These are phyloP conservation scores for Clonostachys rosea DNA, from an alignment of 2,329 filamentous ascomycete species.

Conservation along the genomic window DNA sequence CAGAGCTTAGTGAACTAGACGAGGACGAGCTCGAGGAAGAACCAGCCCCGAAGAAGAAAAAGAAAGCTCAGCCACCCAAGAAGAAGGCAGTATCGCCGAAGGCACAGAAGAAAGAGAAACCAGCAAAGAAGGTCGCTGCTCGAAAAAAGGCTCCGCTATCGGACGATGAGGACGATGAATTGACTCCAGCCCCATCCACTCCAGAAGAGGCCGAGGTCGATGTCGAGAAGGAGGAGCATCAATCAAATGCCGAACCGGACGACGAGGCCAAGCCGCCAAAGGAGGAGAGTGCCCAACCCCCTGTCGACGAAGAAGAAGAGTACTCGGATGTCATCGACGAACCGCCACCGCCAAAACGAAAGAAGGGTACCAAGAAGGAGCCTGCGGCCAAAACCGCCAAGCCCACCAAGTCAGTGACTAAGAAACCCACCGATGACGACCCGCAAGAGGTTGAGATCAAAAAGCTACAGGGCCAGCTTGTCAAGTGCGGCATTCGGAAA, in stretches of 20 bases:
- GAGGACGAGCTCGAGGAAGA: slow-evolving; percentile 18
- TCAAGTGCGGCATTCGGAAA: slow-evolving; percentile 89
- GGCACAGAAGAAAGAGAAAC: not conserved
- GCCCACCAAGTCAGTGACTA: slow-evolving; percentile 14
- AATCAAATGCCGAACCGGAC: slow-evolving; percentile 3
- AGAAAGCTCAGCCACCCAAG: slow-evolving; percentile 3
- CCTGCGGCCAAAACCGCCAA: slow-evolving; percentile 14
- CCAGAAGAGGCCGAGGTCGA: no score
- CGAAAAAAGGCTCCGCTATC: no score
- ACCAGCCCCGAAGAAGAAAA: slow-evolving; percentile 8
- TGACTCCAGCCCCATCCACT: no score
- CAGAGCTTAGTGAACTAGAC: slow-evolving; percentile 16
- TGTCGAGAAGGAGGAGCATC: slow-evolving; percentile 2
- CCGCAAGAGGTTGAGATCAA: slow-evolving; percentile 80
- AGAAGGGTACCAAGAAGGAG: slow-evolving; percentile 38
- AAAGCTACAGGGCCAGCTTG: slow-evolving; percentile 76
- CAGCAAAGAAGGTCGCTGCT: no score
- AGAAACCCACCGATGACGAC: slow-evolving; percentile 27
- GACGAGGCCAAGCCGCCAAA: no score
- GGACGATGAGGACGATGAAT: slow-evolving; percentile 10
- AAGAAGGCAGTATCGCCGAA: not conserved
- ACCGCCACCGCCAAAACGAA: slow-evolving; percentile 51
- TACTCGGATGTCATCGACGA: slow-evolving; percentile 66
- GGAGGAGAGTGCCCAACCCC: slow-evolving; percentile 10
- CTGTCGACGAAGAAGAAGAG: slow-evolving; percentile 27